Percentiles rank a stretch among this genome's conserved stretches.
Evolutionary conservation across 2,329 filamentous ascomycete species (phyloP).

Genomic region (Xylaria sp.): DNA sequence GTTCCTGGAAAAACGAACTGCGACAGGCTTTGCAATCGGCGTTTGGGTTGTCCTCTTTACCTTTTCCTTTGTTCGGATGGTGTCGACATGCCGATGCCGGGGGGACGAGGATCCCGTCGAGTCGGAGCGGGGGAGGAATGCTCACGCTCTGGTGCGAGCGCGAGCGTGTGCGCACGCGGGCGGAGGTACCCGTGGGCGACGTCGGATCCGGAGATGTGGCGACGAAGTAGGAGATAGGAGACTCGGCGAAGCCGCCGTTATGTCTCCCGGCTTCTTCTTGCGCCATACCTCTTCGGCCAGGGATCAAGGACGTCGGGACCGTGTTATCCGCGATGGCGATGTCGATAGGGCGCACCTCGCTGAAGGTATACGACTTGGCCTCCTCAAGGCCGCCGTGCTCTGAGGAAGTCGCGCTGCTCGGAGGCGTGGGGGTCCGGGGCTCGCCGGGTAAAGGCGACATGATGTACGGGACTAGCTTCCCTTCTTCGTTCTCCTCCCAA

Average conservation of each 20-base stretch:
- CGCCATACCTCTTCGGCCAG: background rate
- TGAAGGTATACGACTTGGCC: background rate
- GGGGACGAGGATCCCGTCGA: slow-evolving; percentile 19
- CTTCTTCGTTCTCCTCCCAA: slow-evolving; percentile 19
- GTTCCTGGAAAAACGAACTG: slow-evolving; percentile 22
- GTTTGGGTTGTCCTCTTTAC: background rate
- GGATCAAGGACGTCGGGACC: background rate
- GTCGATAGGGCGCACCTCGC: background rate
- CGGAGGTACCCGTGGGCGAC: slow-evolving; percentile 12
- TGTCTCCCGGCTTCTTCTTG: background rate
- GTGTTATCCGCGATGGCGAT: background rate
- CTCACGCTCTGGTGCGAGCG: slow-evolving; percentile 11
- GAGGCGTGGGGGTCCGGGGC: background rate
- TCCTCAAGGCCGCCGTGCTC: too few relatives aligned
- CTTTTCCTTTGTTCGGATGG: background rate
- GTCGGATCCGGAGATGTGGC: background rate
- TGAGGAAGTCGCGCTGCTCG: background rate
- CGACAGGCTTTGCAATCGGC: slow-evolving; percentile 5
- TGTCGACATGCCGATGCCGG: background rate
- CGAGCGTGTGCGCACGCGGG: slow-evolving; percentile 12
- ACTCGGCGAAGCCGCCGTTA: background rate
- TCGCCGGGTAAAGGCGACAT: background rate
- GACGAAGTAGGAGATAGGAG: slow-evolving; percentile 12
- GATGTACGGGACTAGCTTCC: slow-evolving; percentile 22
- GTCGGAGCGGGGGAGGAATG: slow-evolving; percentile 17